phyloP scores from a whole-genome alignment of 192 early-diverging fungal species.

The Coemansia sp. region DNA sequence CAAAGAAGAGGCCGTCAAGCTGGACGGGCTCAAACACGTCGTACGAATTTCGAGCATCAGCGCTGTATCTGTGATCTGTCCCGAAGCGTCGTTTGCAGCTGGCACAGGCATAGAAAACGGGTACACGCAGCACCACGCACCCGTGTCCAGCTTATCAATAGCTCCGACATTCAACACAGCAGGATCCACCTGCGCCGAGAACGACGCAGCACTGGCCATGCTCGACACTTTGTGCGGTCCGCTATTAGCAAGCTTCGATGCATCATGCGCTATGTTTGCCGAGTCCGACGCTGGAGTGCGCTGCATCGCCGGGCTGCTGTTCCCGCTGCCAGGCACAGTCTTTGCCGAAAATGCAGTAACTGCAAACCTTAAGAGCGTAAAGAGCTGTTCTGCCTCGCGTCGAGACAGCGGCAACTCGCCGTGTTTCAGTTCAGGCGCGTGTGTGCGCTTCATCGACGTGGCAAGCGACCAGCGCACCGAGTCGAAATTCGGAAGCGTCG shows the following conservation, averaged over 20 bases:
- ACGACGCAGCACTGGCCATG: conserved; percentile 12
- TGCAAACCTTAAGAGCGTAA: conserved; percentile 16
- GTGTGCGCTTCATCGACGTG: conserved; percentile 26
- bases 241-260: not conserved
- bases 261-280: not conserved
- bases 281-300: conserved; percentile 1
- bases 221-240: conserved; percentile 7
- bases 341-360: conserved; percentile 30
- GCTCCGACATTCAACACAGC: not conserved
- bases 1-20: not conserved
- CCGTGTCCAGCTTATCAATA: conserved; percentile 19
- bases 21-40: conserved; percentile 11
- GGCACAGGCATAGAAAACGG: conserved; percentile 26
- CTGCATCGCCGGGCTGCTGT: conserved; percentile 5
- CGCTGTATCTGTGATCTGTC: conserved; percentile 14
- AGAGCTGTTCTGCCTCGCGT: conserved; percentile 27
- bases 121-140: conserved; percentile 41
- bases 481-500: conserved; percentile 40
- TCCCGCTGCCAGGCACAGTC: conserved; percentile 5
- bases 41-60: conserved; percentile 41
- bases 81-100: not conserved
- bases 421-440: conserved; percentile 10
- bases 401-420: conserved; percentile 30
- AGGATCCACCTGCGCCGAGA: not conserved
- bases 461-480: conserved; percentile 37